Evolutionary conservation across 2,329 filamentous ascomycete species (phyloP).

Genomic region (Berkeleyomyces basicola): DNA sequence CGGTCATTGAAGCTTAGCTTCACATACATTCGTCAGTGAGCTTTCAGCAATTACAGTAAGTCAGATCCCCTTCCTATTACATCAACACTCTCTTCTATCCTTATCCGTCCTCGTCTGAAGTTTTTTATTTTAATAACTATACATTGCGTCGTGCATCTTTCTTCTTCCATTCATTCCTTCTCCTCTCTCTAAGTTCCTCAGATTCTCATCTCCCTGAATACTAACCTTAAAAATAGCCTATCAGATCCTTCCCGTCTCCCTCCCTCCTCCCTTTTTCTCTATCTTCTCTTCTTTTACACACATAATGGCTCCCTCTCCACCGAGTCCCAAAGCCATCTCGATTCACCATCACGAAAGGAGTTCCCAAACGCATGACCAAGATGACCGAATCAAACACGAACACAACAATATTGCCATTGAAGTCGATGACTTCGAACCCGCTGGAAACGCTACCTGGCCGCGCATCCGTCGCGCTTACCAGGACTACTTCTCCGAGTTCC

Average conservation of each 20-base stretch:
- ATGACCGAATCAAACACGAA: not conserved
- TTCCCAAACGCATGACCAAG: not conserved
- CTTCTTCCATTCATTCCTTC: not conserved
- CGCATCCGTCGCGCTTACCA: conserved; percentile 32
- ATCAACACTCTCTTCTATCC: not conserved
- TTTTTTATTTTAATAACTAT: not conserved
- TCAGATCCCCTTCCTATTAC: not conserved
- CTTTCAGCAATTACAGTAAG: not conserved
- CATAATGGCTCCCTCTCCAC: not conserved
- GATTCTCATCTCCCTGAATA: not conserved
- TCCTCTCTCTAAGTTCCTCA: not conserved
- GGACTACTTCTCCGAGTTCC: conserved; percentile 50
- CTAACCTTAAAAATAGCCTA: not conserved
- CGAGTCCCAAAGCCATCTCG: not conserved
- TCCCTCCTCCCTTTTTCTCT: not conserved
- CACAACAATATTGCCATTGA: conserved; percentile 2
- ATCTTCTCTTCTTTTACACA: not conserved
- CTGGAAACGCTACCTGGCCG: conserved; percentile 28
- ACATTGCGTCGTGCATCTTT: not conserved
- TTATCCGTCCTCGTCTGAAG: not conserved
- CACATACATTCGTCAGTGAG: not conserved
- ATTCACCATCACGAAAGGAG: not conserved
- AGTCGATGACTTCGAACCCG: not conserved
- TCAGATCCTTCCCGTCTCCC: not conserved
- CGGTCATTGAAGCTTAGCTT: not conserved